Base-by-base conservation (phyloP, 495 filamentous ascomycete genomes). In the Penicillium atrosanguineum region DNA sequence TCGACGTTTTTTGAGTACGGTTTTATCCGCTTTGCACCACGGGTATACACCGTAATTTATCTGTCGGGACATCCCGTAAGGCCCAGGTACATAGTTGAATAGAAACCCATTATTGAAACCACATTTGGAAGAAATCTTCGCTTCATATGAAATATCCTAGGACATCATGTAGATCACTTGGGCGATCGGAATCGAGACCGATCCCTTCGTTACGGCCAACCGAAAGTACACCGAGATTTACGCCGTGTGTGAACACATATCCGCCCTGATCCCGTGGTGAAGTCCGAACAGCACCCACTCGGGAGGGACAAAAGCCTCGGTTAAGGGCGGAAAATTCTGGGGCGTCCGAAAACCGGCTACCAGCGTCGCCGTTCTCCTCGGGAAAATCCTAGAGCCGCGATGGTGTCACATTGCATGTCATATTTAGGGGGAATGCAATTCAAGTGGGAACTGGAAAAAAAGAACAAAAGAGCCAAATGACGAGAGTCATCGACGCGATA, bases 1-100 rank as follows among this genome's bases (percentile, higher is more conserved):
- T 69, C 74, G 72, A 76, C 69, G 69, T 63, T 77, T 50, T 81
- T 81, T 81, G 78, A 81, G 78, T 81, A 79, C 78, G 78, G 60
- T 75, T 69, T 63, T 67, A 61, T 72, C 67, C 55, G 62, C 47
- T 41, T 59, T 55, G 49, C 57, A 54, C 63, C 64, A 76, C 68
- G 70, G 72, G 62, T 69, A 64, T 65, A 25, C 46, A 69, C 67
- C 69, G 77, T 80, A 80, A 80, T 80, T 77, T 73, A 79, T 77
- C 61, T 44, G 70, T 78, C 70, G 77, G 64, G 57, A 79, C 73
- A 79, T 25, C 26, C 37, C 21, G 53, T 55, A 63, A 57, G 23
- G 7, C 21, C n/a, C n/a, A n/a, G n/a, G n/a, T 50, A 16, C 37
- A 11, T 50, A 50, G 48, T 26, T 31, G 18, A 3, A 7, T 49